Conservation (phyloP, 306 rosid genomes). For the Pueraria montana region DNA sequence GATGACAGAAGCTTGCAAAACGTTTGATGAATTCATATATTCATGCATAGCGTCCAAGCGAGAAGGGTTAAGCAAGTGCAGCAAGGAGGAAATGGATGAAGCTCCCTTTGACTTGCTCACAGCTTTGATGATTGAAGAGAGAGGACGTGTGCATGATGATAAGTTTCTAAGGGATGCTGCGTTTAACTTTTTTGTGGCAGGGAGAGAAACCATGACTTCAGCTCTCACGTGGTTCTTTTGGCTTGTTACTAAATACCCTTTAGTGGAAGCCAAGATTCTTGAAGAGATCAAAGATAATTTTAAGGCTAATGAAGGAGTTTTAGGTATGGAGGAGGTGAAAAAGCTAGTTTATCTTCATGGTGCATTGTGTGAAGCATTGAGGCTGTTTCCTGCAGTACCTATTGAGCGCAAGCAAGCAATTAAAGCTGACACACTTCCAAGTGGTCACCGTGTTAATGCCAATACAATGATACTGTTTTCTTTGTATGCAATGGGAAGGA, state of each 20-base stretch:
- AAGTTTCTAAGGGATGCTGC: constrained; percentile 47
- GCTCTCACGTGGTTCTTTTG: constrained; percentile 44
- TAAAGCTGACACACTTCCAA: constrained; percentile 57
- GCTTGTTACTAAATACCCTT: constrained; percentile 54
- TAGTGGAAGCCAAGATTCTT: constrained; percentile 52
- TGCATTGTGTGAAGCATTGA: constrained; percentile 55
- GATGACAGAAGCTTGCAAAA: constrained; percentile 36
- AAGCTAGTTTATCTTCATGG: constrained; percentile 65
- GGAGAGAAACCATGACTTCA: constrained; percentile 41
- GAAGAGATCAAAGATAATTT: constrained; percentile 49
- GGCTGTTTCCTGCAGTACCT: constrained; percentile 65
- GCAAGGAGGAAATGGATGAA: background rate
- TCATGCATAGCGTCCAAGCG: constrained; percentile 50
- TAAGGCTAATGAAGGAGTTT: background rate
- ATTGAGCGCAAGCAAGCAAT: constrained; percentile 50
- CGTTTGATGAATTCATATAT: constrained; percentile 48
- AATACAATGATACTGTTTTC: constrained; percentile 40
- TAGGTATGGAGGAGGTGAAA: constrained; percentile 28
- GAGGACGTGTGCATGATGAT: background rate
- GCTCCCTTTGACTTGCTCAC: constrained; percentile 50
- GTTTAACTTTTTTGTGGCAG: constrained; percentile 20
- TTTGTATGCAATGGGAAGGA: constrained; percentile 68
- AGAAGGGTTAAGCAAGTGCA: constrained; percentile 8
- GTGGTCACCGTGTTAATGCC: constrained; percentile 53
- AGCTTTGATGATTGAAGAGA: constrained; percentile 22